Conservation (phyloP, 306 rosid genomes). For the Dicorynia guianensis region DNA sequence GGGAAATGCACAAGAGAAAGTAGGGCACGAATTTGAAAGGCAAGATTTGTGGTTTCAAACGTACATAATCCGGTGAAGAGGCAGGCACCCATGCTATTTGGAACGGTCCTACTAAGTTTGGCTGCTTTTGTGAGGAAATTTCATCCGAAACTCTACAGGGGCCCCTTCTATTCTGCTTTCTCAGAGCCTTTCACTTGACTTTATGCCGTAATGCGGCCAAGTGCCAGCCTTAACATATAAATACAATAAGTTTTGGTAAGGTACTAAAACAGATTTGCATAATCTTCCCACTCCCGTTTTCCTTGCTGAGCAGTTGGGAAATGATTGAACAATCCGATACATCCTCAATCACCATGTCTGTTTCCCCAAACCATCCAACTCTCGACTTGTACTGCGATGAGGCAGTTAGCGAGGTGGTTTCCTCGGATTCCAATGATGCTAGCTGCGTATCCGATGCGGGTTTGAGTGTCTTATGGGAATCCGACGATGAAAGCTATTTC, state of each 20-base stretch:
- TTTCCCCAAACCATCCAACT: constrained; percentile 30
- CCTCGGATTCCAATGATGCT: constrained; percentile 32
- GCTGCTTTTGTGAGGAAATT: constrained; percentile 46
- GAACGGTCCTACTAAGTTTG: constrained; percentile 47
- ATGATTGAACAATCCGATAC: neutral
- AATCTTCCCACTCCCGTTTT: neutral
- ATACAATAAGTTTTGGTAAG: no score
- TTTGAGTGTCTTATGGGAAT: constrained; percentile 30
- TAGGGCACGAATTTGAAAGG: neutral
- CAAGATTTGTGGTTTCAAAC: no score
- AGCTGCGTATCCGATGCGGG: neutral
- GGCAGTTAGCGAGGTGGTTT: constrained; percentile 38
- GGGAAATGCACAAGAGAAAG: neutral
- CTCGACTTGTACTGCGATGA: constrained; percentile 51
- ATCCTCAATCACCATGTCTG: constrained; percentile 40
- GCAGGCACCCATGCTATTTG: neutral
- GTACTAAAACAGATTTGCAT: no score
- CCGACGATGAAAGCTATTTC: constrained; percentile 40
- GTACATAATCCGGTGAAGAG: neutral
- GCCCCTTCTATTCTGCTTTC: constrained; percentile 30
- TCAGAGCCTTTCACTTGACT: constrained; percentile 13
- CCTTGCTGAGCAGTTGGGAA: neutral
- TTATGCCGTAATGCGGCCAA: neutral
- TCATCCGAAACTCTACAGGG: constrained; percentile 46
- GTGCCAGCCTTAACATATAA: no score